A percentile compares a stretch with the other conserved stretches of the same genome.
These are phyloP conservation scores for Exidia glandulosa DNA, from an alignment of 768 basidiomycete species.

Conservation along the genomic window DNA sequence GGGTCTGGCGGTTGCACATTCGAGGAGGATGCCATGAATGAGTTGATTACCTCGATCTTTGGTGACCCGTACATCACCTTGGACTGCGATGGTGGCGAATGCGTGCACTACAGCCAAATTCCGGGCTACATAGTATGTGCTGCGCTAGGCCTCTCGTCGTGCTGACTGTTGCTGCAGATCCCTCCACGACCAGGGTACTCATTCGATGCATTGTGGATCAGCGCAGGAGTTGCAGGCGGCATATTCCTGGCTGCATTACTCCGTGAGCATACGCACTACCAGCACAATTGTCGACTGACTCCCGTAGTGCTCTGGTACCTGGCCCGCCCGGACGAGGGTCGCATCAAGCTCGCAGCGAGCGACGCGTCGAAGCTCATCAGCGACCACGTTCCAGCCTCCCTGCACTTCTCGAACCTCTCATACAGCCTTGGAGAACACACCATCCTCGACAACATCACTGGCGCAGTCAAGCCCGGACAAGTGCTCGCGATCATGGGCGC, in stretches of 20 bases:
- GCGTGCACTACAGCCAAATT: conserved; percentile 85
- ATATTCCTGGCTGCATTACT: conserved; percentile 61
- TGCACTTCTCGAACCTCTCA: conserved; percentile 81
- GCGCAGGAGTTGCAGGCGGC: conserved; percentile 64
- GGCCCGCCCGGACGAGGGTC: conserved; percentile 50
- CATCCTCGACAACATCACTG: conserved; percentile 75
- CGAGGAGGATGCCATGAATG: conserved; percentile 95
- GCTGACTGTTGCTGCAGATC: not conserved
- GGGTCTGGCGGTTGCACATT: conserved; percentile 68
- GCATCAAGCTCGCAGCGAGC: conserved; percentile 68
- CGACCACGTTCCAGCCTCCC: conserved; percentile 85
- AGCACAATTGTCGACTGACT: not conserved
- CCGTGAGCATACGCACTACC: conserved; percentile 24
- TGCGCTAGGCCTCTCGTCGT: not conserved
- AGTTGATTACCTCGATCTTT: conserved; percentile 86
- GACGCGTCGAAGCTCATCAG: conserved; percentile 81
- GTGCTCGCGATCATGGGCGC: conserved; percentile 96
- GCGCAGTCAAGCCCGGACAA: conserved; percentile 78
- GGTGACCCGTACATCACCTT: conserved; percentile 86
- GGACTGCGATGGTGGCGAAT: conserved; percentile 82
- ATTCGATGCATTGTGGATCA: conserved; percentile 62
- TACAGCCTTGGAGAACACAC: conserved; percentile 59
- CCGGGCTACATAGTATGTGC: conserved; percentile 73
- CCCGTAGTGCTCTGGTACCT: conserved; percentile 78
- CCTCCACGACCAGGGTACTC: conserved; percentile 72